Percentiles rank a stretch among this genome's conserved stretches.
These are phyloP conservation scores for Caloboletus firmus DNA, from an alignment of 1,284 basidiomycete species.

Conservation along the genomic window DNA sequence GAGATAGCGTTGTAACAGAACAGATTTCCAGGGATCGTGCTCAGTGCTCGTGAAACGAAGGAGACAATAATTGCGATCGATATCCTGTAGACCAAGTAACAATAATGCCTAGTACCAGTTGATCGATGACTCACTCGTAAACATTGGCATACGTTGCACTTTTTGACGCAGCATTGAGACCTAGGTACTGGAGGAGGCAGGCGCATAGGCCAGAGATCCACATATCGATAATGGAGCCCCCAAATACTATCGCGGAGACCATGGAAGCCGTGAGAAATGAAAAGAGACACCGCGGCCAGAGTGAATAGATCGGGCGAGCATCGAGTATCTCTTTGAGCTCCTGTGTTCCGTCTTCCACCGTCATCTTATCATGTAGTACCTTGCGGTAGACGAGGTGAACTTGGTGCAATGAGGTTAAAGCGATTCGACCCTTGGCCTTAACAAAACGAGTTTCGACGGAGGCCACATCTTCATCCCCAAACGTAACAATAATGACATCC, in stretches of 20 bases:
- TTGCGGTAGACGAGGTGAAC: constrained; percentile 76
- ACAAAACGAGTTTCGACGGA: constrained; percentile 77
- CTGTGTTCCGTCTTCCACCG: constrained; percentile 62
- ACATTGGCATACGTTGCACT: constrained; percentile 86
- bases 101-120: background rate
- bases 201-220: constrained; percentile 76
- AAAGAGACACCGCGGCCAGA: constrained; percentile 62
- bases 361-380: constrained; percentile 75
- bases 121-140: constrained; percentile 68
- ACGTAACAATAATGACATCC: constrained; percentile 74
- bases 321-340: constrained; percentile 60
- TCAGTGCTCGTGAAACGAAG: constrained; percentile 73
- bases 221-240: constrained; percentile 81
- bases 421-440: constrained; percentile 70
- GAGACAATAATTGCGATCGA: constrained; percentile 80
- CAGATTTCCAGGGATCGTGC: constrained; percentile 61
- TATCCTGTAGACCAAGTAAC: constrained; percentile 51
- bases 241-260: constrained; percentile 80
- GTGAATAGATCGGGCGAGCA: constrained; percentile 61
- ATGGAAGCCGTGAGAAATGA: constrained; percentile 74
- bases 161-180: constrained; percentile 73
- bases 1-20: constrained; percentile 87
- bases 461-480: constrained; percentile 60
- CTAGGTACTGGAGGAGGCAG: constrained; percentile 70
- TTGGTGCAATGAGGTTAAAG: constrained; percentile 69